Evolutionary conservation across 441 rosid genomes (phyloP).

Genomic region (Pelargonium exstipulatum): DNA sequence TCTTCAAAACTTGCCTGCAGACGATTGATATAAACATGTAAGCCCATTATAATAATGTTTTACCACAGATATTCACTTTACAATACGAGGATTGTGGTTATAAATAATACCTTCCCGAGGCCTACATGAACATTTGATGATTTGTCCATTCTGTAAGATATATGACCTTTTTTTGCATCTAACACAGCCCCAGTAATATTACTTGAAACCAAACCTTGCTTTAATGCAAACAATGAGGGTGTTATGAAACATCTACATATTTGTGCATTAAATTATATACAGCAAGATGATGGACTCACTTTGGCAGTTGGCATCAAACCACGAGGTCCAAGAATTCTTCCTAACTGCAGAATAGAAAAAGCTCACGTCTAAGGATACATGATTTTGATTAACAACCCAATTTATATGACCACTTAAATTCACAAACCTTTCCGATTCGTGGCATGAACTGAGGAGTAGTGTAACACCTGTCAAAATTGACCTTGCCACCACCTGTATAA

Average conservation of each 20-base stretch:
- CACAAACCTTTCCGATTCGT: constrained; percentile 66
- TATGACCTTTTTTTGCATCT: constrained; percentile 70
- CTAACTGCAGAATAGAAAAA: constrained; percentile 45
- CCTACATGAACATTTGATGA: constrained; percentile 84
- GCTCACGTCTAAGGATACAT: background rate
- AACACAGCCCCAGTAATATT: constrained; percentile 67
- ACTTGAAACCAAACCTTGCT: constrained; percentile 89
- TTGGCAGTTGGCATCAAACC: constrained; percentile 90
- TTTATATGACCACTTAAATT: constrained; percentile 13
- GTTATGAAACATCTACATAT: constrained; percentile 6
- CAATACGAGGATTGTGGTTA: constrained; percentile 12
- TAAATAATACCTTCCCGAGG: constrained; percentile 68
- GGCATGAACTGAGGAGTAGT: constrained; percentile 72
- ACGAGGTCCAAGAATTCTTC: constrained; percentile 72
- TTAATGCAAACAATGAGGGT: constrained; percentile 18
- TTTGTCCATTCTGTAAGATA: constrained; percentile 87
- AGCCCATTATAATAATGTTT: constrained; percentile 4
- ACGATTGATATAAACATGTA: constrained; percentile 16
- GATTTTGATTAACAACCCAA: constrained; percentile 6
- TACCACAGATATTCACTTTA: constrained; percentile 1
- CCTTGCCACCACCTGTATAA: constrained; percentile 66
- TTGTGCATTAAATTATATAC: constrained; percentile 3
- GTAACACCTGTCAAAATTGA: constrained; percentile 75
- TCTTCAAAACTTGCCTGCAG: constrained; percentile 64
- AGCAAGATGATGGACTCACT: constrained; percentile 41